A percentile compares a stretch with the other conserved stretches of the same genome.
Evolutionary conservation across 202 grass and related monocot genomes (phyloP).

Genomic region (Panicum virgatum): DNA sequence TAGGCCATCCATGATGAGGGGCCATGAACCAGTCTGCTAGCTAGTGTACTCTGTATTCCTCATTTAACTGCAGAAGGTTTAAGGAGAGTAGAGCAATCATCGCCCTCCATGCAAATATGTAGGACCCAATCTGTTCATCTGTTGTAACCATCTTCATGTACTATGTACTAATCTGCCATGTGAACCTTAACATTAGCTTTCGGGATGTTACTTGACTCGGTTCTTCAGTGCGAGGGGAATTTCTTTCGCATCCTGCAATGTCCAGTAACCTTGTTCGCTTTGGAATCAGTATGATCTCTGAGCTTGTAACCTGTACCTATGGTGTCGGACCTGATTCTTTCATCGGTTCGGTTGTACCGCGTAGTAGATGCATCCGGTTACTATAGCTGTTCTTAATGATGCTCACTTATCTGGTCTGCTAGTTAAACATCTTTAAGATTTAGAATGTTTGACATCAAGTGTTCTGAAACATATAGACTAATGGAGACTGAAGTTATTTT

Average conservation of each 20-base stretch:
- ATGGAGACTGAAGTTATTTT: background rate
- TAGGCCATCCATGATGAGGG: slow-evolving; percentile 49
- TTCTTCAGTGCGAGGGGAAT: background rate
- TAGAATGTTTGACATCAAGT: background rate
- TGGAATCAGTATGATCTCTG: slow-evolving; percentile 7
- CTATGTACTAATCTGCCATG: slow-evolving; percentile 13
- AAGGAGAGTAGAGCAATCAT: slow-evolving; percentile 34
- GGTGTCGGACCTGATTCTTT: background rate
- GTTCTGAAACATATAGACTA: background rate
- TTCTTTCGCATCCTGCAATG: background rate
- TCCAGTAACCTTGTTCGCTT: background rate
- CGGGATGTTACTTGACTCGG: background rate
- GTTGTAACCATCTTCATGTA: slow-evolving; percentile 45
- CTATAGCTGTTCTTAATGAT: background rate
- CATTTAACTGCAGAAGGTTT: slow-evolving; percentile 41
- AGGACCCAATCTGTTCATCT: slow-evolving; percentile 43
- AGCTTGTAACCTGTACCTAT: background rate
- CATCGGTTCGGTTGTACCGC: background rate
- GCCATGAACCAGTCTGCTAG: background rate
- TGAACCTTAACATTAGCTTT: slow-evolving; percentile 8
- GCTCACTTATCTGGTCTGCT: background rate
- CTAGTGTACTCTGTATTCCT: slow-evolving; percentile 14
- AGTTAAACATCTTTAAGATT: background rate
- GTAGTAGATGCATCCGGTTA: background rate
- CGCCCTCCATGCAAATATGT: slow-evolving; percentile 40